Evolutionary conservation across 2,329 filamentous ascomycete genomes (phyloP), one percentile per base, ranked within the genome.

Genomic region (Myrmaecium sp.): DNA sequence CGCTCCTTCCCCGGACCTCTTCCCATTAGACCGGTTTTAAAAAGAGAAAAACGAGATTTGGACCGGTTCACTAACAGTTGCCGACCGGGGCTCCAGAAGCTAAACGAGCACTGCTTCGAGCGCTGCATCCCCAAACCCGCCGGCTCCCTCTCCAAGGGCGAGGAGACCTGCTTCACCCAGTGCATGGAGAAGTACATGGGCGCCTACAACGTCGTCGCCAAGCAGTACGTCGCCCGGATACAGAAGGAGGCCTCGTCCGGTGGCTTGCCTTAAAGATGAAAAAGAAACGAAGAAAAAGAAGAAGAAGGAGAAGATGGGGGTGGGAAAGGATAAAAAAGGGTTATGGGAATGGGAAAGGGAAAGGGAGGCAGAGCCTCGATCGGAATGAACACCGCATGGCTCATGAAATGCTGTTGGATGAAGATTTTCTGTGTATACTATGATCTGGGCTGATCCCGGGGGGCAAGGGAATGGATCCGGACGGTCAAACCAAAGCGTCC

Each of bases 141-240:
- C 31, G 45, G 55, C 23, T 62, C 59, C 7, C 48, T 65, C 26
- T 63, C 59, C 15, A 57, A 54, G 24, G 50, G 52, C 44, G 62
- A 66, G 40, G 43, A 55, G 34, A 50, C 44, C 11, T 65, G 62
- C 52, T 59, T 62, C 40, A 57, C 55, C 12, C 35, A 47, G 22
- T 66, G 62, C 48, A 62, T 65, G 59, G 60, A 64, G 40, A 66
- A 66, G 42, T 66, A 66, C 47, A 64, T 65, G 60, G 44, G 47
- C 18, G 49, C 55, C 18, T 65, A 60, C 60, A 64, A 64, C 37
- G 55, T 54, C 11, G 60, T 64, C 14, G 56, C 51, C 34, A 51
- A 55, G 42, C 54, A 58, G 32, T 66, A 64, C 35, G 48, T 64
- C 19, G 48, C 46, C 15, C 43, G 58, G 39, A 54, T 64, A 47